Base-by-base conservation (phyloP, 1,139 yeast species). In the Kodamaea sp. region DNA sequence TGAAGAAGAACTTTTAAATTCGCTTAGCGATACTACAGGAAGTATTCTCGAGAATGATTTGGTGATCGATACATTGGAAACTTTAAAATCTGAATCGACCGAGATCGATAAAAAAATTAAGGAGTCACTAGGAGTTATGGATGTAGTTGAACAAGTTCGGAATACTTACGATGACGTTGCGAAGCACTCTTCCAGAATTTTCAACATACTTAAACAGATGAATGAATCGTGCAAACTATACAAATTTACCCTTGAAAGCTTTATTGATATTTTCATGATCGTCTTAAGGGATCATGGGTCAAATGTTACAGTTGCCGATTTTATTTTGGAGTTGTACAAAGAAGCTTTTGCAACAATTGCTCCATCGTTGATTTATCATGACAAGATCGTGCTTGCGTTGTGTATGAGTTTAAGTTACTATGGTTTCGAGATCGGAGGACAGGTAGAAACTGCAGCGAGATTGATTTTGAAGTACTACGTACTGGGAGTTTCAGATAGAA, bases 21-120 rank as follows among this genome's bases (percentile, higher is more conserved):
- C 81, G 0, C 62, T 90, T 38, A 77, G 78, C 44, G 71, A 71
- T 5, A 63, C 84, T 0, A 64, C 70, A 15, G 86, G 86, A 0
- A 77, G 74, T 38, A 71, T 90, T 24, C 63, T 90, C 29, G 95
- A 88, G 10, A 80, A 83, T 53, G 81, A 80, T 36, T 65, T 59
- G 0, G 63, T 89, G 4, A 57, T 86, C 15, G 63, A 68, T 6
- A 76, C 83, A 1, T 63, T 90, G 34, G 94, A 85, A 48, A 56
- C 52, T 2, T 61, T 90, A 34, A 90, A 90, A 51, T 47, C 54
- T 1, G 92, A 88, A 44, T 70, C 95, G 0, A 51, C 49, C 1
- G 73, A 73, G 9, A 70, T 87, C 12, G 75, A 75, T 32, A 42
- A 43, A 4, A 82, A 83, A 50, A 69, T 84, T 38, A 48, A 48